Evolutionary conservation across 495 filamentous ascomycete genomes (phyloP).

Genomic region (Glonium stellatum): DNA sequence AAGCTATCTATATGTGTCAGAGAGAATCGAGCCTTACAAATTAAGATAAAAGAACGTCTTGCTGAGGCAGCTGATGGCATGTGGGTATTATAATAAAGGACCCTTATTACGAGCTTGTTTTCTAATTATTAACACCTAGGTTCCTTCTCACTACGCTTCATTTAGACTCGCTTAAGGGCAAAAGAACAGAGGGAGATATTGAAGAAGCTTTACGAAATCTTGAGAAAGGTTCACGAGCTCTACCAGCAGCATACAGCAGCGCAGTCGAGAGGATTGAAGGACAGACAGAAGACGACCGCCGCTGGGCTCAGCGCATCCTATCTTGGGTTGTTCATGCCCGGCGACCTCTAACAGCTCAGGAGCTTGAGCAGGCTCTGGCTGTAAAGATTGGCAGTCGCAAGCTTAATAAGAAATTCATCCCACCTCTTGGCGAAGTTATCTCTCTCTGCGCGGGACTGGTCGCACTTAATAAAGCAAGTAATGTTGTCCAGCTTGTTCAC

Average conservation of each 20-base stretch:
- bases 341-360: slow-evolving; percentile 36
- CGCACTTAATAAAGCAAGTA: slow-evolving; percentile 41
- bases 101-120: too few relatives aligned
- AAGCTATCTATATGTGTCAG: too few relatives aligned
- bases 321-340: slow-evolving; percentile 42
- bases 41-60: too few relatives aligned
- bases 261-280: slow-evolving; percentile 40
- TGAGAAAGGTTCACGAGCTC: background rate
- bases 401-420: slow-evolving; percentile 40
- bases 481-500: slow-evolving; percentile 46
- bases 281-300: slow-evolving; percentile 24
- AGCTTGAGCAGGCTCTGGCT: slow-evolving; percentile 46
- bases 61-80: too few relatives aligned
- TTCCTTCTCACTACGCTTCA: slow-evolving; percentile 48
- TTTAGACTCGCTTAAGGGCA: slow-evolving; percentile 40
- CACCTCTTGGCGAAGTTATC: slow-evolving; percentile 37
- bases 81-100: too few relatives aligned
- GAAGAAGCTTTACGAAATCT: slow-evolving; percentile 16
- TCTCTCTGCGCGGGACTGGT: slow-evolving; percentile 48
- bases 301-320: slow-evolving; percentile 37
- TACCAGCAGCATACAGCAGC: slow-evolving; percentile 36
- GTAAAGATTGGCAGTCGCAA: slow-evolving; percentile 28
- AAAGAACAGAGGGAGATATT: slow-evolving; percentile 30
- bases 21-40: too few relatives aligned
- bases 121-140: too few relatives aligned